Base-by-base conservation (phyloP, 805 yeast genomes). In the Monosporozyma siamensis region DNA sequence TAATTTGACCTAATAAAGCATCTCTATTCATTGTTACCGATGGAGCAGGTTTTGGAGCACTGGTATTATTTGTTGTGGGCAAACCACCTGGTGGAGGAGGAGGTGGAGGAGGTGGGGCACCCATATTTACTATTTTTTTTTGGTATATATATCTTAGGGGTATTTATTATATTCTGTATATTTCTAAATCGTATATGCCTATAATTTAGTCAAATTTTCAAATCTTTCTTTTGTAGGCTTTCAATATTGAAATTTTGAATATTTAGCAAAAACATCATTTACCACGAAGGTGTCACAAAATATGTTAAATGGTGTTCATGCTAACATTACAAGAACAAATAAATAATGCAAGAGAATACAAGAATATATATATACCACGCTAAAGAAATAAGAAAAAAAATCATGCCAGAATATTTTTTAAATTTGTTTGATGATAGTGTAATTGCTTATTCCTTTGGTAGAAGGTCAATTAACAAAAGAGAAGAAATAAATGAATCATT, bases 1-100 rank as follows among this genome's bases (percentile, higher is more conserved):
- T 75, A 50, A 90, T 90, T 58, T 85, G 95, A 24, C 92, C 86
- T 21, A 90, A 68, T 40, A 90, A 58, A 2, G 80, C 79, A 48
- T 72, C 72, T 58, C 78, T 62, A 15, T 69, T 71, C 8, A 64
- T 49, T 51, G 59, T 63, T 10, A 54, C 53, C 15, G 57, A 45
- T 39, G 60, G 41, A 39, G 67, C 50, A 34, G 63, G 54, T 11
- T 14, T 67, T 51, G 4, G 68, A n/a, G 18, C 22, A 8, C 67
- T 61, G 8, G 65, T 61, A 12, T 59, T 63, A 6, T 4, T 3
- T 1, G 21, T 9, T 18, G 23, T 6, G 7, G 14, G 14, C 11
- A 59, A 52, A 20, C 59, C 48, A 4, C 57, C 54, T 8, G 69
- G 64, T 4, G 74, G 69, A 11, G 77, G 75, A 14, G 79, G 78